phyloP scores from a whole-genome alignment of 2,329 filamentous ascomycete species.

The Trichoderma atrobrunneum region DNA sequence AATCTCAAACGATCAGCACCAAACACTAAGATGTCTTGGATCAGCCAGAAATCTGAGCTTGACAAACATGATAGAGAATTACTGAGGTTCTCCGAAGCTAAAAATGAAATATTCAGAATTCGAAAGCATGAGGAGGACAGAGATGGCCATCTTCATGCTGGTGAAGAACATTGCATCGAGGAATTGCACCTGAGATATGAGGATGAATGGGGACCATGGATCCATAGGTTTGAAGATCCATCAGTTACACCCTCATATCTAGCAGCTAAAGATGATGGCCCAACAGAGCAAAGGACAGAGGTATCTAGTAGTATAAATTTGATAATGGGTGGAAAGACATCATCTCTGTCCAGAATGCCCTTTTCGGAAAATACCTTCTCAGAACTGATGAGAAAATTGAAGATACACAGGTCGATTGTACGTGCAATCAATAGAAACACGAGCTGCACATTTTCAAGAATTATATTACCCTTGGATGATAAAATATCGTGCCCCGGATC shows the following conservation, averaged over 20 bases:
- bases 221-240: background rate
- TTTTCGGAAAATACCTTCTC: background rate
- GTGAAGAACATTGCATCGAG: background rate
- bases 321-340: background rate
- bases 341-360: background rate
- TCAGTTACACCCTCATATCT: background rate
- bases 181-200: background rate
- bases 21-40: background rate
- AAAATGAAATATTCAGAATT: background rate
- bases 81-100: background rate
- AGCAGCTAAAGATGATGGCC: background rate
- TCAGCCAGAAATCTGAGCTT: background rate
- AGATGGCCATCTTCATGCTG: background rate
- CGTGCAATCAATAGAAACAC: slow-evolving; percentile 20
- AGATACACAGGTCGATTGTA: slow-evolving; percentile 16
- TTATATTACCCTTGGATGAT: background rate
- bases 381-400: background rate
- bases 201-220: background rate
- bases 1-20: background rate
- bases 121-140: background rate
- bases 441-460: slow-evolving; percentile 16
- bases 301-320: background rate
- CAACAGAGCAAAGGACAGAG: background rate
- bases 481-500: background rate
- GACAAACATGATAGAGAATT: background rate